A percentile compares a stretch with the other conserved stretches of the same genome.
Conservation (phyloP, 306 rosid genomes). For the Medicago arabica region DNA sequence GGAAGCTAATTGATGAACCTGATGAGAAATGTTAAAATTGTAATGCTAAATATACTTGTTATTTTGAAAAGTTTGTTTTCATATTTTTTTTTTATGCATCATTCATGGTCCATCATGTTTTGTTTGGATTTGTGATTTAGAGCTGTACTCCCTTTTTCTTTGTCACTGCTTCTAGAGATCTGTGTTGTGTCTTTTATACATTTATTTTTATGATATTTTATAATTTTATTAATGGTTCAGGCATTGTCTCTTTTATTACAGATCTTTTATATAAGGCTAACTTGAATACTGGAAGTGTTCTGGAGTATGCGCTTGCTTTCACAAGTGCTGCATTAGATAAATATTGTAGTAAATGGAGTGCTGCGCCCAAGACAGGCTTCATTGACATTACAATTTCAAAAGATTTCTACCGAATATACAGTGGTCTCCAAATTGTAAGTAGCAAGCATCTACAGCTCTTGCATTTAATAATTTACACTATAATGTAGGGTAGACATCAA, state of each 20-base stretch:
- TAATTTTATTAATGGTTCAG: slow-evolving; percentile 16
- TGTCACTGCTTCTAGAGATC: slow-evolving; percentile 13
- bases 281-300: slow-evolving; percentile 93
- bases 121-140: slow-evolving; percentile 14
- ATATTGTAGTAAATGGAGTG: slow-evolving; percentile 95
- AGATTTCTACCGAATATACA: slow-evolving; percentile 95
- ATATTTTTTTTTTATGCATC: background rate
- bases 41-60: background rate
- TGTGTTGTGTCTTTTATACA: slow-evolving; percentile 11
- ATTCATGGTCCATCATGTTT: background rate
- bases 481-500: slow-evolving; percentile 32
- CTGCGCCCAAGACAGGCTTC: slow-evolving; percentile 94
- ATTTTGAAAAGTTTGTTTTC: background rate
- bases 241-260: slow-evolving; percentile 47
- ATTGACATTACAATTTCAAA: slow-evolving; percentile 93
- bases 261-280: slow-evolving; percentile 96
- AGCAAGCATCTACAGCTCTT: slow-evolving; percentile 25
- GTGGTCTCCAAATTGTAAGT: slow-evolving; percentile 98
- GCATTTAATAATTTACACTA: slow-evolving; percentile 12
- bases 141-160: slow-evolving; percentile 8
- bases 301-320: slow-evolving; percentile 96
- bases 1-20: slow-evolving; percentile 2
- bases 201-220: slow-evolving; percentile 31
- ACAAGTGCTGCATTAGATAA: slow-evolving; percentile 97
- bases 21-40: background rate